phyloP scores from a whole-genome alignment of 257 asterid genomes.

The Solanum habrochaites region DNA sequence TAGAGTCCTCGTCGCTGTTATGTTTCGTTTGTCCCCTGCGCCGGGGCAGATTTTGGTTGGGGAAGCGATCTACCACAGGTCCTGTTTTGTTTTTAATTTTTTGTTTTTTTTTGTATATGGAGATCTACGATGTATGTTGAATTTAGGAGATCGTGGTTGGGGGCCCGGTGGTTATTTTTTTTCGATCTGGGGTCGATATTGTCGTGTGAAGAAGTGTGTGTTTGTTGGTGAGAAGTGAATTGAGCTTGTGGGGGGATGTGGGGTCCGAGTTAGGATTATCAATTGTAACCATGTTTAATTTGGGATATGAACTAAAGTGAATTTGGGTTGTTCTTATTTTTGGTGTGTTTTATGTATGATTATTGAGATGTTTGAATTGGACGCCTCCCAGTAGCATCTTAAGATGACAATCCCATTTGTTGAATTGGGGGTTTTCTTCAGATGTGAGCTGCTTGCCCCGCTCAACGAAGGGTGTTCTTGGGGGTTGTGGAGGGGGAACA shows the following conservation, averaged over 20 bases:
- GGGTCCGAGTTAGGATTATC: not conserved
- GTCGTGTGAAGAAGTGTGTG: not conserved
- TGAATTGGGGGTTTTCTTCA: not conserved
- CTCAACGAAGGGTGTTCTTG: not conserved
- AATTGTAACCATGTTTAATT: not conserved
- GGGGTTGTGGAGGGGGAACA: too few species aligned
- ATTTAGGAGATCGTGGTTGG: too few species aligned
- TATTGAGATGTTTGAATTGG: not conserved
- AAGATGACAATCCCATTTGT: not conserved
- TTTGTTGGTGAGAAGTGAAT: not conserved
- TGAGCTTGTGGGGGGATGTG: too few species aligned
- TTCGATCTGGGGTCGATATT: too few species aligned
- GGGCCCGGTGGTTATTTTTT: too few species aligned
- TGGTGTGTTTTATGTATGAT: not conserved
- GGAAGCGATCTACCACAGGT: too few species aligned
- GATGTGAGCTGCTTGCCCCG: not conserved
- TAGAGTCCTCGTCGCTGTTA: too few species aligned
- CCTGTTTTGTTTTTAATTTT: too few species aligned
- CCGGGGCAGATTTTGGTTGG: too few species aligned
- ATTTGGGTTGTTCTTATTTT: not conserved
- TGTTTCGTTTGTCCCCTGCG: too few species aligned
- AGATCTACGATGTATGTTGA: too few species aligned
- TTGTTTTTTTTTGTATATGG: too few species aligned
- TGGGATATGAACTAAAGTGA: not conserved
- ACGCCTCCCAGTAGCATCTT: not conserved